Conservation (phyloP, 495 filamentous ascomycete species). For the Aspergillus sparsus region DNA sequence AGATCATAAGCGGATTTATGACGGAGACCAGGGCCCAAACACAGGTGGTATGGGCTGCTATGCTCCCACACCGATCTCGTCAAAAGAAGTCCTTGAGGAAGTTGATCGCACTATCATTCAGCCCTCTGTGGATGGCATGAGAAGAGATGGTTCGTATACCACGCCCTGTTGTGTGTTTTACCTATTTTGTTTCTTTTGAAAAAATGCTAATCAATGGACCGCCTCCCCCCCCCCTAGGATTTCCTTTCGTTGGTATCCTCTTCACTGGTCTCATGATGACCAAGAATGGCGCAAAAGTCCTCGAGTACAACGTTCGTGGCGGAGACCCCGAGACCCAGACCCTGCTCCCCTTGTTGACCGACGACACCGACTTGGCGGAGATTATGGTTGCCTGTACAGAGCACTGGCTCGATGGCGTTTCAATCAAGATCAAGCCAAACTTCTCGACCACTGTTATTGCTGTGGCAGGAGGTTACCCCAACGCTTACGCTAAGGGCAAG, state of each 20-base stretch:
- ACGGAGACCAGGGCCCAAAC: conserved; percentile 89
- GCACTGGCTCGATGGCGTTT: conserved; percentile 68
- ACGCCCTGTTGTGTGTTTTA: neutral
- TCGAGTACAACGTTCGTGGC: conserved; percentile 97
- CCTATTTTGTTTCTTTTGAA: neutral
- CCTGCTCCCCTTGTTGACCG: conserved; percentile 74
- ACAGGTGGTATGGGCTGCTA: conserved; percentile 99
- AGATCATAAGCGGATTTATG: conserved; percentile 92
- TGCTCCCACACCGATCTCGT: conserved; percentile 82
- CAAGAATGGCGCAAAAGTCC: conserved; percentile 75
- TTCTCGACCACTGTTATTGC: conserved; percentile 91
- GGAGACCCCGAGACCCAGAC: conserved; percentile 97
- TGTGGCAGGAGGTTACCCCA: conserved; percentile 93
- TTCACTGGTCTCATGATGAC: conserved; percentile 99
- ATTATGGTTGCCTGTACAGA: conserved; percentile 86
- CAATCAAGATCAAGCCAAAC: conserved; percentile 63
- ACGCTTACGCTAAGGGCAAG: conserved; percentile 78
- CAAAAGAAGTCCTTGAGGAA: conserved; percentile 68
- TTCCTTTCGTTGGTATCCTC: conserved; percentile 80
- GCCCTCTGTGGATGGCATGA: conserved; percentile 89
- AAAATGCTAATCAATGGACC: conserved; percentile 4
- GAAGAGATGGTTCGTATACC: conserved; percentile 58
- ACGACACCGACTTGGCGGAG: conserved; percentile 84
- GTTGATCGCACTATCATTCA: conserved; percentile 81
- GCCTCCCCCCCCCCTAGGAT: conserved; percentile 33